A percentile compares a stretch with the other conserved stretches of the same genome.
Evolutionary conservation across 2,329 filamentous ascomycete species (phyloP).

Genomic region (Verticillium albo-atrum): DNA sequence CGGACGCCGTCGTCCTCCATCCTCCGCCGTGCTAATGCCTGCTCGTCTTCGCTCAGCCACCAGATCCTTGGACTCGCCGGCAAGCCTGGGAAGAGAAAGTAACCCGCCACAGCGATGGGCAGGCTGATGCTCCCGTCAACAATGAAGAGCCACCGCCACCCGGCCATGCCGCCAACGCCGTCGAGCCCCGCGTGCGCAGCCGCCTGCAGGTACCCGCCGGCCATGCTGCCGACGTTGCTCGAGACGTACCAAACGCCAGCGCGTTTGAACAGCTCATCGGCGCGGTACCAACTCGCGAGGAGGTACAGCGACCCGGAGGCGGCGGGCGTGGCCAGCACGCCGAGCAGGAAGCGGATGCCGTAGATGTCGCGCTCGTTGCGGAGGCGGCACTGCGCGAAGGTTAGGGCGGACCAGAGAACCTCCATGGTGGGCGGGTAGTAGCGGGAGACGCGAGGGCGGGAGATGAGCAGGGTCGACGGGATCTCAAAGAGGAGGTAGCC

Average conservation of each 20-base stretch:
- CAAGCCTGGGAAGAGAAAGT: constrained; percentile 33
- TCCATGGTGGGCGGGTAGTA: constrained; percentile 14
- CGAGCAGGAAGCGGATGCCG: constrained; percentile 20
- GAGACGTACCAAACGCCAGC: constrained; percentile 42
- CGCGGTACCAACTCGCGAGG: constrained; percentile 23
- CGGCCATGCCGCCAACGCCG: constrained; percentile 36
- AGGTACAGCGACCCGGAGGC: constrained; percentile 17
- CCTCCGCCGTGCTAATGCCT: constrained; percentile 24
- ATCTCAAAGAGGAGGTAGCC: constrained; percentile 14
- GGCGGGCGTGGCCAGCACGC: constrained; percentile 15
- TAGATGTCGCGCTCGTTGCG: constrained; percentile 17
- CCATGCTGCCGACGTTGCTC: constrained; percentile 42
- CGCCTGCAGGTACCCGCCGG: constrained; percentile 45
- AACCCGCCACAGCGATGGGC: constrained; percentile 43
- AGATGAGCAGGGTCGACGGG: constrained; percentile 13
- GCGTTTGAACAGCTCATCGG: constrained; percentile 35
- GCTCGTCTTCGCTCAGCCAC: constrained; percentile 24
- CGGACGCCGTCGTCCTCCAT: constrained; percentile 14
- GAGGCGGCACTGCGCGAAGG: constrained; percentile 12
- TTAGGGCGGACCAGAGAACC: constrained; percentile 10
- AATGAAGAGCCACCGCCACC: constrained; percentile 47
- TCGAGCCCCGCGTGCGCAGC: constrained; percentile 44
- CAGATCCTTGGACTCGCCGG: constrained; percentile 27
- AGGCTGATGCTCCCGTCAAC: constrained; percentile 48
- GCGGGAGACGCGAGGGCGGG: constrained; percentile 8